These are phyloP conservation scores for Phytopythium aichiense DNA, from an alignment of 352 stramenopile genomes.

Conservation along the genomic window DNA sequence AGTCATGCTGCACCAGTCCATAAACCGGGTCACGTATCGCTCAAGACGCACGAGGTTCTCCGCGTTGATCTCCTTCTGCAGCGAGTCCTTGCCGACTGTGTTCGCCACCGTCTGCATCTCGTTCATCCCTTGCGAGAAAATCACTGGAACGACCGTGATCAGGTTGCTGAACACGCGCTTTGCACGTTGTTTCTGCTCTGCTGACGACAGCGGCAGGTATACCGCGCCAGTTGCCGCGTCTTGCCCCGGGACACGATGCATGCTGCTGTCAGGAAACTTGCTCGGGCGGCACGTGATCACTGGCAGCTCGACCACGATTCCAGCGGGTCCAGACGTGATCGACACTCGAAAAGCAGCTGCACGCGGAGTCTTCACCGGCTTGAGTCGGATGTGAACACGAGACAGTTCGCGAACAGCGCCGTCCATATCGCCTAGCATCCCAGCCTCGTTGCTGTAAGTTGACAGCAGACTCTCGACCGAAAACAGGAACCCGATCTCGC, in stretches of 20 bases:
- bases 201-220: conserved; percentile 45
- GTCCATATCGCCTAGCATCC: conserved; percentile 84
- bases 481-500: conserved; percentile 70
- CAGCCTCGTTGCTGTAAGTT: conserved; percentile 79
- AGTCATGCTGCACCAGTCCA: conserved; percentile 34
- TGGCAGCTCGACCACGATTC: conserved; percentile 70
- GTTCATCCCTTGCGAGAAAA: conserved; percentile 91
- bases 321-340: conserved; percentile 51
- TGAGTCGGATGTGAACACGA: conserved; percentile 62
- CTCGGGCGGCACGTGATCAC: conserved; percentile 51
- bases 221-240: conserved; percentile 70
- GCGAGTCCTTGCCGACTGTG: conserved; percentile 62
- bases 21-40: conserved; percentile 41
- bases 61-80: conserved; percentile 83
- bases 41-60: conserved; percentile 68
- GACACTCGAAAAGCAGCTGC: conserved; percentile 68
- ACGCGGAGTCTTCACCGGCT: conserved; percentile 56
- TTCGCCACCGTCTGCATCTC: conserved; percentile 93
- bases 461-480: conserved; percentile 83
- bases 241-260: conserved; percentile 76
- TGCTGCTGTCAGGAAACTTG: conserved; percentile 40
- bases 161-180: conserved; percentile 55
- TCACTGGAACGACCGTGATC: conserved; percentile 66
- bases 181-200: conserved; percentile 41
- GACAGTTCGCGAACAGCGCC: conserved; percentile 72